Conservation (phyloP, 176 grass and related monocot species). For the Musa acuminata region DNA sequence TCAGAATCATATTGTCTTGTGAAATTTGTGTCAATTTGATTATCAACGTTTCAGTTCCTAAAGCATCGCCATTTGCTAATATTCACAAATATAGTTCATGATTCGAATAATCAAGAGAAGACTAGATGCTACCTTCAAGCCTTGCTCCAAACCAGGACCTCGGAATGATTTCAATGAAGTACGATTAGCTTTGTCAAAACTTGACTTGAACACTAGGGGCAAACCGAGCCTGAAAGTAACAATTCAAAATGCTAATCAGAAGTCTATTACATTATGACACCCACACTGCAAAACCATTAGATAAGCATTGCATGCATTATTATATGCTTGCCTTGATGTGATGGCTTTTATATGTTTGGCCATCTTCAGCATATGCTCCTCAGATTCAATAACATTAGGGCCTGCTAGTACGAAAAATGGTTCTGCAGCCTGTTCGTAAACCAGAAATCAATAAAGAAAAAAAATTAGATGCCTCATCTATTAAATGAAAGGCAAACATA, state of each 20-base stretch:
- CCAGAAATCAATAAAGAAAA: slow-evolving; percentile 7
- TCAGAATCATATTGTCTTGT: too few relatives aligned
- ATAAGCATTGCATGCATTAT: not conserved
- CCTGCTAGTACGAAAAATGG: slow-evolving; percentile 88
- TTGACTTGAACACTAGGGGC: slow-evolving; percentile 86
- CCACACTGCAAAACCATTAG: not conserved
- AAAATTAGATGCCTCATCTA: not conserved
- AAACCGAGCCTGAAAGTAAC: slow-evolving; percentile 50
- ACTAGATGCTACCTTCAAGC: slow-evolving; percentile 42
- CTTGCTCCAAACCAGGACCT: slow-evolving; percentile 86
- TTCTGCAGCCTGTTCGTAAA: slow-evolving; percentile 53
- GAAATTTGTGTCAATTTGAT: too few relatives aligned
- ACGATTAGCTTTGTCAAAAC: slow-evolving; percentile 96
- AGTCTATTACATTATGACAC: not conserved
- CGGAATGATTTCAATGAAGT: slow-evolving; percentile 91
- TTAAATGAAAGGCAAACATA: not conserved
- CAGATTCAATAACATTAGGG: slow-evolving; percentile 90
- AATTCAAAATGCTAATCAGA: slow-evolving; percentile 3
- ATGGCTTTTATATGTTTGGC: slow-evolving; percentile 71
- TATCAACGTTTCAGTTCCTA: not conserved
- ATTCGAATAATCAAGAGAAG: not conserved
- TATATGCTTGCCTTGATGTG: slow-evolving; percentile 50
- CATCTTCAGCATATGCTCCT: slow-evolving; percentile 84
- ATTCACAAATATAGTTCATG: not conserved
- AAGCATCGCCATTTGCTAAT: not conserved